Percentiles rank a stretch among this genome's conserved stretches.
Evolutionary conservation across 2,329 filamentous ascomycete species (phyloP).

Genomic region (Volutella citrinella): DNA sequence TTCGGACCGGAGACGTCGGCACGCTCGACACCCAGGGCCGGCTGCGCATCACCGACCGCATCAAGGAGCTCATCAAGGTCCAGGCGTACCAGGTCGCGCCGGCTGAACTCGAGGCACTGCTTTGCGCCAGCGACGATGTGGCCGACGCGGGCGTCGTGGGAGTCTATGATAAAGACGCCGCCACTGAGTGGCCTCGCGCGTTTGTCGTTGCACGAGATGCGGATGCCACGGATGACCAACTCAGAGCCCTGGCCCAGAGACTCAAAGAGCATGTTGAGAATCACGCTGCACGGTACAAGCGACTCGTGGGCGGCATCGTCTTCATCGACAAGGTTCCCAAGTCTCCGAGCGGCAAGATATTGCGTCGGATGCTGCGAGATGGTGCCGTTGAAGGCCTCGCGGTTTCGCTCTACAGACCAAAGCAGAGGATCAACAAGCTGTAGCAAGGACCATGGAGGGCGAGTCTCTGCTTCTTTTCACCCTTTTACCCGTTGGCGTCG

Average conservation of each 20-base stretch:
- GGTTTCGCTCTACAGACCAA: constrained; percentile 23
- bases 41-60: constrained; percentile 67
- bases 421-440: no score
- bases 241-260: constrained; percentile 46
- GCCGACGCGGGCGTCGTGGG: constrained; percentile 66
- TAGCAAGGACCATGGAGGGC: no score
- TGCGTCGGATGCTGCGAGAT: constrained; percentile 42
- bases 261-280: constrained; percentile 59
- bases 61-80: constrained; percentile 66
- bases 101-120: constrained; percentile 42
- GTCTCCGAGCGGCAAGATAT: constrained; percentile 55
- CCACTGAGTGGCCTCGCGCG: constrained; percentile 60
- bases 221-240: constrained; percentile 29
- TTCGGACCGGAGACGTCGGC: constrained; percentile 69
- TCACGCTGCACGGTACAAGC: constrained; percentile 62
- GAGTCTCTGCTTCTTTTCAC: no score
- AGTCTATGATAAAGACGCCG: constrained; percentile 50
- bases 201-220: constrained; percentile 49
- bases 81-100: constrained; percentile 59
- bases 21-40: constrained; percentile 52
- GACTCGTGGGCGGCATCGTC: constrained; percentile 65
- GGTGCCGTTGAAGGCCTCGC: constrained; percentile 33
- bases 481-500: no score
- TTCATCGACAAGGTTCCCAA: constrained; percentile 69
- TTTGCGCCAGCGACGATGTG: constrained; percentile 41